A percentile compares a stretch with the other conserved stretches of the same genome.
Conservation (phyloP, 306 rosid species). For the Vachellia pachyceras region DNA sequence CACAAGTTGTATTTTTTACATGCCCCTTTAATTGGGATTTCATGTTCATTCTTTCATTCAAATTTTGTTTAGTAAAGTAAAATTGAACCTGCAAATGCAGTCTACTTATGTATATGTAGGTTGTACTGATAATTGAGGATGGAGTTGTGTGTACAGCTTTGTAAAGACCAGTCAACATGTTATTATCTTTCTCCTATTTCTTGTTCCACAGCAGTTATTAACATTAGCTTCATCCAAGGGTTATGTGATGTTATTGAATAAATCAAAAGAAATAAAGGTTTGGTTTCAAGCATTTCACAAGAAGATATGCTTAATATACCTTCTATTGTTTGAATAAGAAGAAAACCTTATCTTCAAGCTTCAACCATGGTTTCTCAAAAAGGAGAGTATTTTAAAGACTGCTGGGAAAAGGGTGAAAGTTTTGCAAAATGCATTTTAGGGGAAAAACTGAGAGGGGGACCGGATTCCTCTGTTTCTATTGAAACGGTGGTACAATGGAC, state of each 20-base stretch:
- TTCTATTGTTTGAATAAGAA: neutral
- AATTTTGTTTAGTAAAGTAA: conserved; percentile 44
- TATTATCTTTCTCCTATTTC: conserved; percentile 22
- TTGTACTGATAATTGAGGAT: conserved; percentile 64
- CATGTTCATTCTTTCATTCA: conserved; percentile 45
- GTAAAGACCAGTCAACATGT: conserved; percentile 57
- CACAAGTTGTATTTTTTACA: conserved; percentile 58
- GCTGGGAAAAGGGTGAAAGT: neutral
- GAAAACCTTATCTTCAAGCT: neutral
- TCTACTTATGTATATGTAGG: conserved; percentile 43
- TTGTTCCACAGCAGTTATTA: neutral
- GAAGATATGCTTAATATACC: neutral
- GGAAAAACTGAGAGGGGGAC: neutral
- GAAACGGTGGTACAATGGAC: too few species aligned
- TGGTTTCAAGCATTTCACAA: neutral
- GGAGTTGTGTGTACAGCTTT: conserved; percentile 74
- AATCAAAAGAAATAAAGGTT: neutral
- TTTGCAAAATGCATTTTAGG: neutral
- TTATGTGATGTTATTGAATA: neutral
- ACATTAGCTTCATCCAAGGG: neutral
- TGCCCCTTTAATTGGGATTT: conserved; percentile 44
- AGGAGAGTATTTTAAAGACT: neutral
- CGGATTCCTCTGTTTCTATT: too few species aligned
- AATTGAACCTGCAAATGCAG: conserved; percentile 60
- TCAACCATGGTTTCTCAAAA: neutral